These are phyloP conservation scores for Xylaria venustula DNA, from an alignment of 495 filamentous ascomycete species.

Conservation along the genomic window DNA sequence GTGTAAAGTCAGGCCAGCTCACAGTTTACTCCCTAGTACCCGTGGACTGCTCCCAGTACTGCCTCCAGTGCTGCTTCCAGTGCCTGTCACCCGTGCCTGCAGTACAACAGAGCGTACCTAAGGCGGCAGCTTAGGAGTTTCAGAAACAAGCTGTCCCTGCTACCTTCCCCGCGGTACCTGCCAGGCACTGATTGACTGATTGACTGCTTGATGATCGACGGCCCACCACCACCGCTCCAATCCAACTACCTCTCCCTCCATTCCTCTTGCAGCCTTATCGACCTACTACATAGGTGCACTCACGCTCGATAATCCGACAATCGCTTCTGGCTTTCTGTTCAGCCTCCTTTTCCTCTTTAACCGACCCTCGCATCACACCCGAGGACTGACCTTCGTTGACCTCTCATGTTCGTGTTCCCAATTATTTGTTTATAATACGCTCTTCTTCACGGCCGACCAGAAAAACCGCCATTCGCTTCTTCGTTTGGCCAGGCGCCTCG, in stretches of 20 bases:
- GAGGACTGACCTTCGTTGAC: constrained; percentile 8
- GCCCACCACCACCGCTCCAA: constrained; percentile 6
- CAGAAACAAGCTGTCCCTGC: background rate
- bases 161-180: background rate
- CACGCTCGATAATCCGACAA: background rate
- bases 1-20: too few relatives aligned
- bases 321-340: background rate
- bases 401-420: background rate
- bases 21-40: too few relatives aligned
- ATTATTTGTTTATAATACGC: background rate
- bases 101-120: too few relatives aligned
- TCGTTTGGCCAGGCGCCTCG: constrained; percentile 3
- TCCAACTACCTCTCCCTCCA: constrained; percentile 5
- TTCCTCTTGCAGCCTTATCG: constrained; percentile 3
- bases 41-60: too few relatives aligned
- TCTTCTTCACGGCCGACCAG: background rate
- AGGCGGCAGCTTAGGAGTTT: too few relatives aligned
- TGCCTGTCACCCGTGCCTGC: too few relatives aligned
- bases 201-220: background rate
- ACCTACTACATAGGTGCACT: background rate
- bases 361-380: background rate
- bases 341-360: background rate
- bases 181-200: background rate
- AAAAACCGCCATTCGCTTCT: background rate
- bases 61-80: too few relatives aligned